These are phyloP conservation scores for Sphenostylis stenocarpa DNA, from an alignment of 306 rosid species.

Conservation along the genomic window DNA sequence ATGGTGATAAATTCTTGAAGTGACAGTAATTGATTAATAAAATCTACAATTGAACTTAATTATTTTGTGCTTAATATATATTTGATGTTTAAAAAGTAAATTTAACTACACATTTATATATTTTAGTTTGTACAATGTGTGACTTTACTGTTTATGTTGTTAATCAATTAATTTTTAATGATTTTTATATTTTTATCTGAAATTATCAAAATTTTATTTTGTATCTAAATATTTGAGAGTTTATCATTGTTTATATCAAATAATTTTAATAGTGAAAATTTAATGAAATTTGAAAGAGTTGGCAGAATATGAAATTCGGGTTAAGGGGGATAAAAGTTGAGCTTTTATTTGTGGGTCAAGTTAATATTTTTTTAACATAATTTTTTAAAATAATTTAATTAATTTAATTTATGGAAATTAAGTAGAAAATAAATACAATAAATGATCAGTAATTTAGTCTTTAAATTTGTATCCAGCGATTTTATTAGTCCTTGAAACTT, in stretches of 20 bases:
- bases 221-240: background rate
- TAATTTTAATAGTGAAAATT: background rate
- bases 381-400: background rate
- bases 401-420: background rate
- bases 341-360: background rate
- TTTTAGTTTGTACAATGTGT: background rate
- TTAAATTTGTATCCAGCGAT: too few relatives aligned
- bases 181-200: background rate
- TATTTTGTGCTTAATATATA: background rate
- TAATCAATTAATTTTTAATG: background rate
- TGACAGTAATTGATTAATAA: too few relatives aligned
- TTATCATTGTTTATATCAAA: background rate
- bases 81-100: background rate
- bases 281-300: background rate
- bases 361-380: background rate
- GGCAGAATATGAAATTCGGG: background rate
- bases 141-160: background rate
- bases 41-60: background rate
- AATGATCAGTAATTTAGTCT: too few relatives aligned
- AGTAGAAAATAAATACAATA: background rate
- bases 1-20: too few relatives aligned
- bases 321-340: background rate
- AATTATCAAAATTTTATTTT: background rate
- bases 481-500: too few relatives aligned
- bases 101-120: background rate